phyloP scores from a whole-genome alignment of 768 basidiomycete genomes.

The Fomitopsis serialis region DNA sequence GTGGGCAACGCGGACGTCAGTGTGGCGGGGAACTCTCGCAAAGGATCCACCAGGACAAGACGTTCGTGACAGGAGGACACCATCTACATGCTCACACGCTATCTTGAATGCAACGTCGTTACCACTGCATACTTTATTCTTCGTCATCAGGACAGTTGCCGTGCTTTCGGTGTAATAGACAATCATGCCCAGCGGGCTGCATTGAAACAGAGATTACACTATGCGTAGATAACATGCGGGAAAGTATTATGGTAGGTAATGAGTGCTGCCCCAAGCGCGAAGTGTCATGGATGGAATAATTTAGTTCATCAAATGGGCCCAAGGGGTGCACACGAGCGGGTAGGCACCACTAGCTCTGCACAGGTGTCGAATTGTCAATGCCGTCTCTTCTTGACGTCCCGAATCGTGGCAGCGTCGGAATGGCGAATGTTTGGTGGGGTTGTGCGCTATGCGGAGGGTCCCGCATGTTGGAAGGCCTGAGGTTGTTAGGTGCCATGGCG shows the following conservation, averaged over 20 bases:
- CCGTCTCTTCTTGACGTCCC: conserved; percentile 10
- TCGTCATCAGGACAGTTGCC: too few species aligned
- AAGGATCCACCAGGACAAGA: conserved; percentile 3
- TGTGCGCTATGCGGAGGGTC: conserved; percentile 52
- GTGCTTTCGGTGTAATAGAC: too few species aligned
- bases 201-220: neutral
- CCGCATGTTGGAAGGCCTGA: conserved; percentile 7
- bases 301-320: neutral
- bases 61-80: conserved; percentile 2
- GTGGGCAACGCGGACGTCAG: conserved; percentile 29
- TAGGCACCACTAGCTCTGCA: neutral
- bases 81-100: conserved; percentile 3
- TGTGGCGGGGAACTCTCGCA: neutral
- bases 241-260: neutral
- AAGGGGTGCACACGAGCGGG: neutral
- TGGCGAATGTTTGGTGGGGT: conserved; percentile 42
- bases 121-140: neutral
- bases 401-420: conserved; percentile 26
- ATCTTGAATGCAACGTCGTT: neutral
- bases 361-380: neutral
- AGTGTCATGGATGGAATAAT: conserved; percentile 3
- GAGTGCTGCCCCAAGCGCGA: neutral
- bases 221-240: neutral
- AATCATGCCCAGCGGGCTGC: neutral
- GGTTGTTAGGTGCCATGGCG: conserved; percentile 7